A percentile compares a stretch with the other conserved stretches of the same genome.
phyloP scores from a whole-genome alignment of 345 rosid species.

The Firmiana major region DNA sequence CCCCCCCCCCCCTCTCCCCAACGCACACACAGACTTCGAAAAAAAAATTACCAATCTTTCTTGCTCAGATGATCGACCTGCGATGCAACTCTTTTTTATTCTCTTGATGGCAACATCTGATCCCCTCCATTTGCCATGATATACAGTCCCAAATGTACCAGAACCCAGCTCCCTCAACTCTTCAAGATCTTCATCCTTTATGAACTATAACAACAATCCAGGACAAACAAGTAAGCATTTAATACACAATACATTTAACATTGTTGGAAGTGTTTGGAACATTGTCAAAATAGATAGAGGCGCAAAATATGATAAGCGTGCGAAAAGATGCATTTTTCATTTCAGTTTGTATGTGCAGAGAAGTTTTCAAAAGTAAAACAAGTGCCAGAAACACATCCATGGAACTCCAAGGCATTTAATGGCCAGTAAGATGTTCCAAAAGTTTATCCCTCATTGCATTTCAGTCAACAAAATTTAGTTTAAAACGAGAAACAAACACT shows the following conservation, averaged over 20 bases:
- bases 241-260: not conserved
- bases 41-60: slow-evolving; percentile 76
- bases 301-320: not conserved
- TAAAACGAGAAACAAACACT: not conserved
- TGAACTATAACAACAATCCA: slow-evolving; percentile 35
- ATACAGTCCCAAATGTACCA: slow-evolving; percentile 79
- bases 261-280: not conserved
- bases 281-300: not conserved
- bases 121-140: slow-evolving; percentile 89
- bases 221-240: not conserved
- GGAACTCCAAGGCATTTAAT: not conserved
- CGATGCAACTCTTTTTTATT: slow-evolving; percentile 67
- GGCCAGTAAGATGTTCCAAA: not conserved
- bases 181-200: slow-evolving; percentile 75
- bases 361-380: not conserved
- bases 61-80: slow-evolving; percentile 75
- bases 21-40: too few relatives aligned
- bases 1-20: too few relatives aligned
- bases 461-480: not conserved
- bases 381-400: not conserved
- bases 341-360: not conserved
- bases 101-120: slow-evolving; percentile 80
- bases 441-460: not conserved
- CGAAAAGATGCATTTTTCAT: not conserved
- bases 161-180: slow-evolving; percentile 83